Percentiles rank a stretch among this genome's conserved stretches.
Conservation (phyloP, 768 basidiomycete genomes). For the Panaeolus cyanescens region DNA sequence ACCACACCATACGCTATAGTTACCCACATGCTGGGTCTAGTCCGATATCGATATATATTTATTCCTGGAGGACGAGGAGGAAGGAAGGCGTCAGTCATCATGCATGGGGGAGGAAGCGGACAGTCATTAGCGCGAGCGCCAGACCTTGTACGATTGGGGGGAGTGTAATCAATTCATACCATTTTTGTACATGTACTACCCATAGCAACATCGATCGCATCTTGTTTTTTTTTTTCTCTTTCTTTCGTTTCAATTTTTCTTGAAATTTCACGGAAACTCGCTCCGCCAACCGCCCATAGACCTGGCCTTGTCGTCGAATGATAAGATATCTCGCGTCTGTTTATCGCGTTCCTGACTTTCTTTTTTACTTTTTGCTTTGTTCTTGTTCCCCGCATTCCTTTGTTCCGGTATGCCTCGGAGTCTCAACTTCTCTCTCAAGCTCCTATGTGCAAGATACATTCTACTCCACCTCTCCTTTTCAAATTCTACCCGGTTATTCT, state of each 20-base stretch:
- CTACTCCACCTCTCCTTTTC: neutral
- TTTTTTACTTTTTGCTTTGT: neutral
- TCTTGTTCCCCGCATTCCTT: neutral
- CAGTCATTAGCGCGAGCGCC: constrained; percentile 12
- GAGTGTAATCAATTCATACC: constrained; percentile 36
- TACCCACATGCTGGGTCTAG: constrained; percentile 18
- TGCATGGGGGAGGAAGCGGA: constrained; percentile 5
- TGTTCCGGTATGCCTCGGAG: constrained; percentile 3
- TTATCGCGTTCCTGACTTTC: constrained; percentile 1
- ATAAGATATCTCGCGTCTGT: constrained; percentile 1
- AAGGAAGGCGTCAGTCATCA: constrained; percentile 3
- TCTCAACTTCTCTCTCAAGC: neutral
- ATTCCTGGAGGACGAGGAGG: constrained; percentile 14
- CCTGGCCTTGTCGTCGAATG: neutral
- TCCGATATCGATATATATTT: constrained; percentile 17
- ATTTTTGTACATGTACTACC: constrained; percentile 32
- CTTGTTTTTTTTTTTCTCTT: constrained; percentile 23
- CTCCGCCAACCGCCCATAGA: constrained; percentile 15
- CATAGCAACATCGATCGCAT: constrained; percentile 28
- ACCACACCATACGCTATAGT: constrained; percentile 16
- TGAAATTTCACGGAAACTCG: constrained; percentile 16
- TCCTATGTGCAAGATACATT: neutral
- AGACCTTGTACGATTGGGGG: constrained; percentile 28
- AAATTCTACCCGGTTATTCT: neutral
- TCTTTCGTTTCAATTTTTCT: constrained; percentile 15